Evolutionary conservation across 257 asterid genomes (phyloP).

Genomic region (Fraxinus excelsior): DNA sequence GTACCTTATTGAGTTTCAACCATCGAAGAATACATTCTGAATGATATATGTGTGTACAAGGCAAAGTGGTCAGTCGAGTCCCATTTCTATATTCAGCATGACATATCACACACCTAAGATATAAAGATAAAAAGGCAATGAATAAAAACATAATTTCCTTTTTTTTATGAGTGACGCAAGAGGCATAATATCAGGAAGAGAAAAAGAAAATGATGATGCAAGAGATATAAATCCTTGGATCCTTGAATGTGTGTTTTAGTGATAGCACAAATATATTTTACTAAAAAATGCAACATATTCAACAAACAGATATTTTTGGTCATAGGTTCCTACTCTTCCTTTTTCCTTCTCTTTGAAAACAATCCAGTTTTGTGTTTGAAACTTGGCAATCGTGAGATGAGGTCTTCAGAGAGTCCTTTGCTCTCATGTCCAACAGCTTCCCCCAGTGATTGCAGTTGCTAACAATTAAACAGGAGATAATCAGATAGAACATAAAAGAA

Average conservation of each 20-base stretch:
- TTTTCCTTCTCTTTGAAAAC: slow-evolving; percentile 44
- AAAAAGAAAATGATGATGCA: background rate
- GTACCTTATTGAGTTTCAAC: slow-evolving; percentile 74
- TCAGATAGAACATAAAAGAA: background rate
- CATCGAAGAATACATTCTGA: slow-evolving; percentile 70
- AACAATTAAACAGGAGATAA: background rate
- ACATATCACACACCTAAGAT: slow-evolving; percentile 84
- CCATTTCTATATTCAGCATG: slow-evolving; percentile 59
- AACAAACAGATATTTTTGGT: background rate
- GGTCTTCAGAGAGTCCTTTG: slow-evolving; percentile 76
- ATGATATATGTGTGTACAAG: slow-evolving; percentile 88
- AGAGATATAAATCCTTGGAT: background rate
- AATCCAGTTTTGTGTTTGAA: slow-evolving; percentile 66
- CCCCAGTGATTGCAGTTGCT: slow-evolving; percentile 84
- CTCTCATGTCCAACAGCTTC: slow-evolving; percentile 77
- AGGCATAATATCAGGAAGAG: background rate
- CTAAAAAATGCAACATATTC: background rate
- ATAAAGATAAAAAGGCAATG: background rate
- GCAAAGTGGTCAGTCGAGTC: slow-evolving; percentile 63
- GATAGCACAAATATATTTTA: background rate
- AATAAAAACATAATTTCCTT: background rate
- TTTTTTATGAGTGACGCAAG: background rate
- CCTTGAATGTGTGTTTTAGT: too few species aligned
- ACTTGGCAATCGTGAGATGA: slow-evolving; percentile 70
- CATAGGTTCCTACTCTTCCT: slow-evolving; percentile 25